phyloP scores from a whole-genome alignment of 1,284 basidiomycete genomes.

The Ceratobasidium sp. region DNA sequence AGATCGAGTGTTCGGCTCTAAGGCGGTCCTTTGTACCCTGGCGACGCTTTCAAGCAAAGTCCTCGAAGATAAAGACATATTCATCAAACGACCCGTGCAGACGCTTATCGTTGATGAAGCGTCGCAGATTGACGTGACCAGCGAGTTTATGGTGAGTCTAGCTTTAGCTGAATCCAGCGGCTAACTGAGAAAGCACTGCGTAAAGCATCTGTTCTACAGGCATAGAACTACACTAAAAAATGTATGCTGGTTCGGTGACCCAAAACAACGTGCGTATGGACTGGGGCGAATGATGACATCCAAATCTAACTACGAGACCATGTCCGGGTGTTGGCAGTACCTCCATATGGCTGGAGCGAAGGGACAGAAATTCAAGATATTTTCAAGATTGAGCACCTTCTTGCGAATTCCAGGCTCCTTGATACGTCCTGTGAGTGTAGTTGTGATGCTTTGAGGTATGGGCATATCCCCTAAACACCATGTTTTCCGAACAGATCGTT shows the following conservation, averaged over 20 bases:
- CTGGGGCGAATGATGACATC: conserved; percentile 55
- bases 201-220: conserved; percentile 62
- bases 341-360: conserved; percentile 66
- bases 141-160: conserved; percentile 65
- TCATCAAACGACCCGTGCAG: conserved; percentile 48
- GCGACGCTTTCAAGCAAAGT: conserved; percentile 13
- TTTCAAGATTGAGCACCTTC: conserved; percentile 64
- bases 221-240: conserved; percentile 67
- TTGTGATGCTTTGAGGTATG: neutral
- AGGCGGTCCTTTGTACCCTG: conserved; percentile 24
- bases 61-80: conserved; percentile 3
- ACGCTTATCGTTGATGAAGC: conserved; percentile 75
- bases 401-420: conserved; percentile 57
- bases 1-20: neutral
- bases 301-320: conserved; percentile 60
- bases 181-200: neutral
- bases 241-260: conserved; percentile 79
- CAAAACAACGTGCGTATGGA: conserved; percentile 75
- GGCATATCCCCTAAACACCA: neutral
- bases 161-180: neutral
- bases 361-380: conserved; percentile 62
- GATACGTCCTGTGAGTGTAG: conserved; percentile 63
- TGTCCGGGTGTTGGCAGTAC: conserved; percentile 58
- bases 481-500: conserved; percentile 67
- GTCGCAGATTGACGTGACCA: conserved; percentile 69